Evolutionary conservation across 2,329 filamentous ascomycete genomes (phyloP).

Genomic region (Aureobasidium sp.): DNA sequence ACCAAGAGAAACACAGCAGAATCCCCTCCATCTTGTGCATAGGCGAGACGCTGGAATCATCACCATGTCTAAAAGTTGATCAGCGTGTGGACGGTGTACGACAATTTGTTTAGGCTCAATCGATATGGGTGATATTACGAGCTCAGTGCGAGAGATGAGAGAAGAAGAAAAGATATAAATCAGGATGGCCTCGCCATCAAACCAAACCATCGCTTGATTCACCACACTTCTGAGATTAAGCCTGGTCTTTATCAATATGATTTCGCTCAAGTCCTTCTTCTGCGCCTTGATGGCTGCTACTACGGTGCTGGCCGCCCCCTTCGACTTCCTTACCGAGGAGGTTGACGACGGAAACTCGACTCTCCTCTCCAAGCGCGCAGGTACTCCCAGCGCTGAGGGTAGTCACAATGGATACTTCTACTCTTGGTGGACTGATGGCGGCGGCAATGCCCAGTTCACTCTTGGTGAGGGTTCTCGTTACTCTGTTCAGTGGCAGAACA

Average conservation of each 20-base stretch:
- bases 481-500: slow-evolving; percentile 12
- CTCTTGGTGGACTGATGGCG: slow-evolving; percentile 29
- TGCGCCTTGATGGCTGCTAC: slow-evolving; percentile 29
- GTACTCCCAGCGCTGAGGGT: slow-evolving; percentile 34
- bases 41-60: not conserved
- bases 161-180: not conserved
- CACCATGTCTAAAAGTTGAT: not conserved
- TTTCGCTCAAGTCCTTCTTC: slow-evolving; percentile 33
- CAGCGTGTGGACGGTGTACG: not conserved
- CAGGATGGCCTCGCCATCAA: not conserved
- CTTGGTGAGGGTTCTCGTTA: slow-evolving; percentile 16
- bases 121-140: not conserved
- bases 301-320: slow-evolving; percentile 30
- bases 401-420: slow-evolving; percentile 16
- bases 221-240: not conserved
- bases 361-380: slow-evolving; percentile 26
- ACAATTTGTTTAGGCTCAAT: not conserved
- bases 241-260: slow-evolving; percentile 27
- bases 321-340: slow-evolving; percentile 29
- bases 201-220: not conserved
- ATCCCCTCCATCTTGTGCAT: not conserved
- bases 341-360: slow-evolving; percentile 9
- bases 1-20: not conserved
- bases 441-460: slow-evolving; percentile 8
- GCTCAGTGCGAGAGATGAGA: not conserved